Evolutionary conservation across 306 rosid genomes (phyloP).

Genomic region (Urtica urens): DNA sequence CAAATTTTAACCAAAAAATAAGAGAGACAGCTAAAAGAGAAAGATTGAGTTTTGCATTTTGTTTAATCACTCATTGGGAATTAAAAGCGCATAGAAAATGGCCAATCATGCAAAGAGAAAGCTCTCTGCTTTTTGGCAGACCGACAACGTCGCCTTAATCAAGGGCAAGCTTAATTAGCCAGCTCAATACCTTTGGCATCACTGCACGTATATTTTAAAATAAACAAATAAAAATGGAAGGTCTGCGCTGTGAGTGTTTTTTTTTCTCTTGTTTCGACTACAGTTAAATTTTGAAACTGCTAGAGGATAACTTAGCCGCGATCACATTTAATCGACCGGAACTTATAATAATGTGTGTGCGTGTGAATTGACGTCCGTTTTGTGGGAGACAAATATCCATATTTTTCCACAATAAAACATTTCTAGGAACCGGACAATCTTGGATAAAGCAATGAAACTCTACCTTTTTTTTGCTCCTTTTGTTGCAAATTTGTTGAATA

Average conservation of each 20-base stretch:
- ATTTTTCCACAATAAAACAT: neutral
- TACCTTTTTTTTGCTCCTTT: neutral
- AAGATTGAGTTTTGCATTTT: too few species aligned
- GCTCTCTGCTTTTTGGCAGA: conserved; percentile 20
- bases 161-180: conserved; percentile 72
- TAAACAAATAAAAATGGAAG: neutral
- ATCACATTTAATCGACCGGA: conserved; percentile 11
- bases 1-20: too few species aligned
- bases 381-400: conserved; percentile 16
- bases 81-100: conserved; percentile 16
- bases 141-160: conserved; percentile 50
- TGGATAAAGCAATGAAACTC: conserved; percentile 8
- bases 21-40: too few species aligned
- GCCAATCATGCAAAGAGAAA: conserved; percentile 18
- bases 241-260: too few species aligned
- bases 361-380: neutral
- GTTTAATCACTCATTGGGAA: too few species aligned
- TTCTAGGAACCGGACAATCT: conserved; percentile 7
- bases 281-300: too few species aligned
- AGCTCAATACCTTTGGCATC: conserved; percentile 80
- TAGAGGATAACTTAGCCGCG: conserved; percentile 27
- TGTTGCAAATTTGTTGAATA: neutral
- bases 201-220: conserved; percentile 12
- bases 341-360: neutral
- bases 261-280: too few species aligned